Base-by-base conservation (phyloP, 2,329 filamentous ascomycete genomes). In the Bipolaris sorokiniana region DNA sequence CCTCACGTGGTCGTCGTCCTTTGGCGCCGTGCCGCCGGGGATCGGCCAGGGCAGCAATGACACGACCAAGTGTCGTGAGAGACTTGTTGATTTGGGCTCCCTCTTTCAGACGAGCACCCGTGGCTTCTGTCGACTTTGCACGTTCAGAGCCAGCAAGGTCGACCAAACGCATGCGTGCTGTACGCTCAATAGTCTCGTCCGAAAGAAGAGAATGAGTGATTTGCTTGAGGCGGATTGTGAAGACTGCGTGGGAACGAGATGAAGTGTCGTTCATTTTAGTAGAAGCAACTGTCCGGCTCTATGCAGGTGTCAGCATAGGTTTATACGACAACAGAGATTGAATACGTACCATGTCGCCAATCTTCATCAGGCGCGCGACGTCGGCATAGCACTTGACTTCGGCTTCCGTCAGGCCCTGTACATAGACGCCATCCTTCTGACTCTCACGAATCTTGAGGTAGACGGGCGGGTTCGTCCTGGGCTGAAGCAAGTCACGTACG, bases 261-360 rank as follows among this genome's bases (percentile, higher is more conserved):
- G 92, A 96, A 2, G 94, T 98, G 77, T 99, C 95, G 78, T 99
- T 99, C 95, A 99, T 99, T 80, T 97, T 98, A 58, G 95, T 99
- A 73, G 91, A 92, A 13, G 95, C 95, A 18, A 87, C 89, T 0
- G 95, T 98, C 46, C 95, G 88, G 56, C 90, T 97, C 63, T 77
- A 31, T 1, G 7, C 0, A 18, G 4, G 1, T 9, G 45, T 70
- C 47, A 71, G 66, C 36, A 41, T 5, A 5, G 23, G 9, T 3
- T 41, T 28, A 15, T 10, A 7, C n/a, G 22, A 3, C 20, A 23
- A 3, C 23, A 10, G n/a, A 7, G 10, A 7, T n/a, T 18, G 10
- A 0, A 13, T 41, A 49, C 70, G 20, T 65, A 77, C 76, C 56
- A 85, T 81, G 76, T 99, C 95, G 55, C 95, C 95, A 70, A 88